These are phyloP conservation scores for Eucalyptus sideroxylon DNA, from an alignment of 345 rosid genomes.

Conservation along the genomic window DNA sequence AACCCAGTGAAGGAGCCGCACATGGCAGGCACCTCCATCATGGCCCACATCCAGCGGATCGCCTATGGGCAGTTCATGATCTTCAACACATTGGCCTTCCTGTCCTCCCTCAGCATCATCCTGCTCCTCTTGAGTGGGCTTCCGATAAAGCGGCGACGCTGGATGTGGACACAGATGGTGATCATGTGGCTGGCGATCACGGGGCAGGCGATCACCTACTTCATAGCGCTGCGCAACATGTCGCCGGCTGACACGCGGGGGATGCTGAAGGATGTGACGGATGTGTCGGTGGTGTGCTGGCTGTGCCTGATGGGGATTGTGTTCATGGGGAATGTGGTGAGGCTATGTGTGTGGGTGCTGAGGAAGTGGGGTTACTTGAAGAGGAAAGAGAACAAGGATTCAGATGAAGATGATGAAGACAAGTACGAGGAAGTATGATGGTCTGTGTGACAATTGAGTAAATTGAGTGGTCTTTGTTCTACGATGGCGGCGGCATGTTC, in stretches of 20 bases:
- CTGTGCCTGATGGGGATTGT: background rate
- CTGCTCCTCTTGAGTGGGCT: conserved; percentile 8
- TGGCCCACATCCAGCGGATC: background rate
- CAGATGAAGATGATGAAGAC: background rate
- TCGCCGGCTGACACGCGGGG: background rate
- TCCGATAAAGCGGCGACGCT: background rate
- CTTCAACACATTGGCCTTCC: conserved; percentile 2
- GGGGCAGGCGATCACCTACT: background rate
- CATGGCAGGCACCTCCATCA: conserved; percentile 9
- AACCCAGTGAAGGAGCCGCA: background rate
- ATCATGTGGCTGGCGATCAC: conserved; percentile 2
- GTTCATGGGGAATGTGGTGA: background rate
- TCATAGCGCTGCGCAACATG: background rate
- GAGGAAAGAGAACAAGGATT: background rate
- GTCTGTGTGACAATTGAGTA: background rate
- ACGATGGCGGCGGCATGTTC: background rate
- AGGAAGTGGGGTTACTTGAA: background rate
- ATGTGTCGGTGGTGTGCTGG: background rate
- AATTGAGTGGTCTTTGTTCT: too few relatives aligned
- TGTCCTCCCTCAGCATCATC: conserved; percentile 13
- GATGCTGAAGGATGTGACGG: background rate
- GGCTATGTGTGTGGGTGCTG: background rate
- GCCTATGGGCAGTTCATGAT: conserved; percentile 1
- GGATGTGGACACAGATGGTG: background rate
- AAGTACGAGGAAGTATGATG: background rate